phyloP scores from a whole-genome alignment of 345 rosid genomes.

The Rubroshorea leprosula region DNA sequence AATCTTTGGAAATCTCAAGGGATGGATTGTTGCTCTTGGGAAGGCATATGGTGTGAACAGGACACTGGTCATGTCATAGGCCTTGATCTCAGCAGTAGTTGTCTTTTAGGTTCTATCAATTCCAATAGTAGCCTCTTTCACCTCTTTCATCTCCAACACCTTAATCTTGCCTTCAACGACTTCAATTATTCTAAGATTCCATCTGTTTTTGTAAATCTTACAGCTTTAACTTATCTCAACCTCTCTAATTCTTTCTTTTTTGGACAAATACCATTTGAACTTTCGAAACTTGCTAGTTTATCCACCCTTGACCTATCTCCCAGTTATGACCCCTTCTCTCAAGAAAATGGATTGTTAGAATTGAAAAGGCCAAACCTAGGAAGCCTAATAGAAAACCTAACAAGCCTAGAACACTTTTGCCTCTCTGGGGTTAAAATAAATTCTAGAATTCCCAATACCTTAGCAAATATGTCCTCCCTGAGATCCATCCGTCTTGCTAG shows the following conservation, averaged over 20 bases:
- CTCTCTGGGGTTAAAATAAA: constrained; percentile 6
- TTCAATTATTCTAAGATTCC: too few relatives aligned
- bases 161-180: too few relatives aligned
- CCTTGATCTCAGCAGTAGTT: too few relatives aligned
- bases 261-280: constrained; percentile 19
- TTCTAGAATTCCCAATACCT: background rate
- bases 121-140: too few relatives aligned
- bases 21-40: background rate
- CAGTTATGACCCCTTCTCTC: background rate
- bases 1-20: background rate
- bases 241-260: too few relatives aligned
- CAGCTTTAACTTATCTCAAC: too few relatives aligned
- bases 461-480: constrained; percentile 10
- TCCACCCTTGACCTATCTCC: constrained; percentile 19
- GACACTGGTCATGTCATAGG: too few relatives aligned
- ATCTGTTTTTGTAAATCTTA: too few relatives aligned
- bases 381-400: constrained; percentile 5
- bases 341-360: background rate
- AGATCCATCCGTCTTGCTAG: background rate
- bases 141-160: too few relatives aligned
- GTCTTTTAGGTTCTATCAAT: too few relatives aligned
- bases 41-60: too few relatives aligned
- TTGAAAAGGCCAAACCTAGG: background rate
- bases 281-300: constrained; percentile 14
- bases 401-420: constrained; percentile 7